A percentile compares a stretch with the other conserved stretches of the same genome.
Conservation (phyloP, 441 rosid genomes). For the Biscutella laevigata region DNA sequence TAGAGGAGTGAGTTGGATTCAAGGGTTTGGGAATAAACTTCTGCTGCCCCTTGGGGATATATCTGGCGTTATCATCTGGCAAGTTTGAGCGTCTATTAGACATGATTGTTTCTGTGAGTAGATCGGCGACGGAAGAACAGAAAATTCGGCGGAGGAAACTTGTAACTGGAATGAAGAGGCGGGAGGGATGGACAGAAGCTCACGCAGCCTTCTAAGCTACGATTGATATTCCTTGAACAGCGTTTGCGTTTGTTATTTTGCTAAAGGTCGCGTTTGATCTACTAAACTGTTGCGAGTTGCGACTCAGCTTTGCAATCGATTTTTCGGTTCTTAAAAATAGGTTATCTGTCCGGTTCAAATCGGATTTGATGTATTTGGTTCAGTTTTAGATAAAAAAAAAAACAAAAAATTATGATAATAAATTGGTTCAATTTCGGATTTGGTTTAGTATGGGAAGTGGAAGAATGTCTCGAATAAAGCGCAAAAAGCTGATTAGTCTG, state of each 20-base stretch:
- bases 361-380: too few species aligned
- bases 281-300: too few species aligned
- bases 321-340: too few species aligned
- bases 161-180: constrained; percentile 3
- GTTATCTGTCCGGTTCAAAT: too few species aligned
- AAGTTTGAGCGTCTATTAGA: constrained; percentile 37
- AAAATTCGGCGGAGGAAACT: constrained; percentile 1
- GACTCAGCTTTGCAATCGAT: too few species aligned
- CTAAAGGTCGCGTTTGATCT: neutral
- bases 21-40: constrained; percentile 45
- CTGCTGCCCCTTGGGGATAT: constrained; percentile 28
- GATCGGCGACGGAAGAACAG: constrained; percentile 8
- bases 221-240: constrained; percentile 3
- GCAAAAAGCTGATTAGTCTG: too few species aligned
- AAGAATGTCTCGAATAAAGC: neutral
- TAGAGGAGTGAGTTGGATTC: constrained; percentile 16
- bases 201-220: too few species aligned
- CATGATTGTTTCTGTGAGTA: constrained; percentile 24
- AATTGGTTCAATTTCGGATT: too few species aligned
- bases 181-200: too few species aligned
- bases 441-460: too few species aligned
- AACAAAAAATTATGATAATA: too few species aligned
- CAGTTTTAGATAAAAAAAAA: too few species aligned
- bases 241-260: constrained; percentile 5
- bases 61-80: constrained; percentile 26